These are phyloP conservation scores for Suillus occidentalis DNA, from an alignment of 768 basidiomycete genomes.

Conservation along the genomic window DNA sequence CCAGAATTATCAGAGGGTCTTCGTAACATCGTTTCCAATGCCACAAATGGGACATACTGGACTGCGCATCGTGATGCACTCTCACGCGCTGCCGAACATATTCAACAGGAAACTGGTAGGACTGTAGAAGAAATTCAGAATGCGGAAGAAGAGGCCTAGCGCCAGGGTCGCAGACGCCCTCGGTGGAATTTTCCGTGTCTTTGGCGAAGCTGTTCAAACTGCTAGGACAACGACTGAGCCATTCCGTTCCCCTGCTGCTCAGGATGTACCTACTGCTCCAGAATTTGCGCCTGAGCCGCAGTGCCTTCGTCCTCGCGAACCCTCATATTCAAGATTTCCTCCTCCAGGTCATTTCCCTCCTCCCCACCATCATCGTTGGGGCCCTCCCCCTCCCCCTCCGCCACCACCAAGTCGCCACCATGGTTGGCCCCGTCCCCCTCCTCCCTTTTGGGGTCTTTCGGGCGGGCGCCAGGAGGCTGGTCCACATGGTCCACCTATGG, in stretches of 20 bases:
- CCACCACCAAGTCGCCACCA: constrained; percentile 1
- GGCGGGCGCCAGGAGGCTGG: not conserved
- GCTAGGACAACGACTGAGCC: constrained; percentile 11
- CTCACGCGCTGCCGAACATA: constrained; percentile 54
- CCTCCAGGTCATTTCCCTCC: constrained; percentile 18
- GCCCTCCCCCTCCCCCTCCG: not conserved
- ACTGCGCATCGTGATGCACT: constrained; percentile 57
- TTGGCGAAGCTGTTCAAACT: constrained; percentile 39
- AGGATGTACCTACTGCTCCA: constrained; percentile 2
- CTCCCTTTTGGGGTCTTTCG: not conserved
- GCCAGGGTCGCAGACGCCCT: constrained; percentile 63
- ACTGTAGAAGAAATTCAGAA: constrained; percentile 48
- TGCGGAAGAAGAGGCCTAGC: constrained; percentile 69
- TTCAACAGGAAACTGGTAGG: constrained; percentile 40
- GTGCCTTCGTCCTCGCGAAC: constrained; percentile 8
- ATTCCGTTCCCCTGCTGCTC: not conserved
- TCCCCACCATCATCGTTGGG: constrained; percentile 25
- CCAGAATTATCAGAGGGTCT: constrained; percentile 72
- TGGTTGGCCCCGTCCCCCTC: constrained; percentile 4
- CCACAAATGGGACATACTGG: constrained; percentile 71
- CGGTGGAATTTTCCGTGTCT: constrained; percentile 53
- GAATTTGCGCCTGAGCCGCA: constrained; percentile 5
- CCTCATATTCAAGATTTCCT: constrained; percentile 13
- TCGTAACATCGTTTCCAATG: constrained; percentile 62
- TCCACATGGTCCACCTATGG: not conserved